Percentiles rank a stretch among this genome's conserved stretches.
Conservation (phyloP, 257 asterid genomes). For the Jacaranda copaia region DNA sequence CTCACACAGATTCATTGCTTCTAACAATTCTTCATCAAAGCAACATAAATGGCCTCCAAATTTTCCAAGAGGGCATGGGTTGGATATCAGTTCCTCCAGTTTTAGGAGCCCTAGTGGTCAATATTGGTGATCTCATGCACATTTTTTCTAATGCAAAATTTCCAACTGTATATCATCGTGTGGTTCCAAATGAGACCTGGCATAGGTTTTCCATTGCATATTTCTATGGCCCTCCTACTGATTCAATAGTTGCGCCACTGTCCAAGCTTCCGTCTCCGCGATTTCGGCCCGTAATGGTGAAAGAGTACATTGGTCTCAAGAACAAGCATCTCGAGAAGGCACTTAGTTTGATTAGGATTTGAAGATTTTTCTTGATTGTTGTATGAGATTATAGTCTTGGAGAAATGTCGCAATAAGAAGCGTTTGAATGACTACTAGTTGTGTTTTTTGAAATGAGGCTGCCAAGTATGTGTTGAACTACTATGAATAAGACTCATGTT, state of each 20-base stretch:
- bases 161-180: constrained; percentile 61
- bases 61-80: constrained; percentile 54
- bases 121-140: constrained; percentile 78
- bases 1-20: constrained; percentile 79
- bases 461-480: neutral
- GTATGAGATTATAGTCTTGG: neutral
- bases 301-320: constrained; percentile 67
- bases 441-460: constrained; percentile 6
- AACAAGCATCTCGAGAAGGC: constrained; percentile 67
- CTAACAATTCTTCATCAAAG: constrained; percentile 83
- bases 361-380: neutral
- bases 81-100: constrained; percentile 63
- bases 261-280: constrained; percentile 35
- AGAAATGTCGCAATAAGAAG: neutral
- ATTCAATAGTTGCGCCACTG: constrained; percentile 57
- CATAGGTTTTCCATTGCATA: constrained; percentile 65
- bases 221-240: constrained; percentile 63
- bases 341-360: constrained; percentile 44
- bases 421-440: neutral
- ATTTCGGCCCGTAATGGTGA: constrained; percentile 58
- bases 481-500: neutral
- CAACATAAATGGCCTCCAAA: constrained; percentile 66
- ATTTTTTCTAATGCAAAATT: constrained; percentile 67
- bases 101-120: constrained; percentile 61
- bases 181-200: constrained; percentile 51